Conservation (phyloP, 805 yeast species). For the Torulaspora indica region DNA sequence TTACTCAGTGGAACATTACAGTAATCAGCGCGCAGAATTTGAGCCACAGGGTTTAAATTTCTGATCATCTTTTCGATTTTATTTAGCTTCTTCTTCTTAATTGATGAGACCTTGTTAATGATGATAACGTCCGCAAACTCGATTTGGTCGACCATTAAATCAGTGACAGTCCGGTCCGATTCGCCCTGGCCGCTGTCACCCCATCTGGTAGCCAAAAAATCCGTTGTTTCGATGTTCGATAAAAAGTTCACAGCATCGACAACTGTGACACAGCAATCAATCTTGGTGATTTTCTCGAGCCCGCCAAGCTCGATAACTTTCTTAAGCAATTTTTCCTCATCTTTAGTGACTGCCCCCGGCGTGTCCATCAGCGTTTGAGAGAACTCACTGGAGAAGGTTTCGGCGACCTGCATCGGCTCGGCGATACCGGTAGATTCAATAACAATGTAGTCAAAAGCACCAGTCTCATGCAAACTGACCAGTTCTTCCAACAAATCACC, state of each 20-base stretch:
- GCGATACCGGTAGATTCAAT: slow-evolving; percentile 47
- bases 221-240: slow-evolving; percentile 42
- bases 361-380: slow-evolving; percentile 35
- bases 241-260: slow-evolving; percentile 42
- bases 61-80: slow-evolving; percentile 36
- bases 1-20: slow-evolving; percentile 37
- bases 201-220: slow-evolving; percentile 40
- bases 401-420: slow-evolving; percentile 50
- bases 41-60: slow-evolving; percentile 43
- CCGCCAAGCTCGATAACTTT: slow-evolving; percentile 40
- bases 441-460: slow-evolving; percentile 40
- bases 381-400: slow-evolving; percentile 44
- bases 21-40: slow-evolving; percentile 36
- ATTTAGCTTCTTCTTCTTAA: slow-evolving; percentile 28
- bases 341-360: slow-evolving; percentile 21
- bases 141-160: slow-evolving; percentile 44
- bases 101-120: slow-evolving; percentile 38
- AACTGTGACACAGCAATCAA: slow-evolving; percentile 47
- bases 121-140: slow-evolving; percentile 46
- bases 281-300: slow-evolving; percentile 36
- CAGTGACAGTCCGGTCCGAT: slow-evolving; percentile 43
- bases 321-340: slow-evolving; percentile 21
- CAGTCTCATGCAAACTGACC: slow-evolving; percentile 35
- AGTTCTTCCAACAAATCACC: slow-evolving; percentile 45
- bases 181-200: slow-evolving; percentile 41